Evolutionary conservation across 2,329 filamentous ascomycete genomes (phyloP), one percentile per base, ranked within the genome.

Genomic region (Hypoxylon sp.): DNA sequence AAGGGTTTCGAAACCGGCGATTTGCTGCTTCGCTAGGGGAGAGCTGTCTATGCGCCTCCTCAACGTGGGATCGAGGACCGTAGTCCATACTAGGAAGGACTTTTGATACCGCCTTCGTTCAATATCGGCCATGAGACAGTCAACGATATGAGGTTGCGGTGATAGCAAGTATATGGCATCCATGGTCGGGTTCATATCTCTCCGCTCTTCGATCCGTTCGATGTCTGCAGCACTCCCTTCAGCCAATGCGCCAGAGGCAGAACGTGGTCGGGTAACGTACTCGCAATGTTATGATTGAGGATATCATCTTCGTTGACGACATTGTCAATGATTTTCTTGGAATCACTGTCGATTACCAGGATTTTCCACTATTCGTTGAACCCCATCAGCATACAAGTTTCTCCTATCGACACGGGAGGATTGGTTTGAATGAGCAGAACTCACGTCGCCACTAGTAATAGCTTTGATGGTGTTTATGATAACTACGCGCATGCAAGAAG

Each of bases 241-340:
- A 75, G 73, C 63, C 48, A 61, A 61, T 56, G 62, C 44, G 64
- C 73, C 58, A 74, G 73, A 57, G 48, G 51, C 59, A 58, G 52
- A 14, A 56, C 28, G 67, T 61, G 52, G 59, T 42, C 51, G 57
- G 52, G 64, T 36, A 66, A 73, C 90, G 77, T 85, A 97, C 94
- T 97, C 71, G 94, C 95, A 79, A 99, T 92, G 78, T 97, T 97
- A 80, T 93, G 89, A 78, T 97, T 96, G 80, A 99, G 90, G 71
- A 99, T 96, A 75, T 97, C 93, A 87, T 99, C 95, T 83, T 97
- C 92, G 75, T 93, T 95, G 77, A 95, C 88, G 48, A 93, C 91
- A 83, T 95, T 97, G 80, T 97, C 91, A 73, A 99, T 86, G 73
- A 99, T 87, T 79, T 91, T 94, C 78, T 90, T 90, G 77, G 93